phyloP scores from a whole-genome alignment of 176 grass and related monocot genomes.

The Aegilops bicornis region DNA sequence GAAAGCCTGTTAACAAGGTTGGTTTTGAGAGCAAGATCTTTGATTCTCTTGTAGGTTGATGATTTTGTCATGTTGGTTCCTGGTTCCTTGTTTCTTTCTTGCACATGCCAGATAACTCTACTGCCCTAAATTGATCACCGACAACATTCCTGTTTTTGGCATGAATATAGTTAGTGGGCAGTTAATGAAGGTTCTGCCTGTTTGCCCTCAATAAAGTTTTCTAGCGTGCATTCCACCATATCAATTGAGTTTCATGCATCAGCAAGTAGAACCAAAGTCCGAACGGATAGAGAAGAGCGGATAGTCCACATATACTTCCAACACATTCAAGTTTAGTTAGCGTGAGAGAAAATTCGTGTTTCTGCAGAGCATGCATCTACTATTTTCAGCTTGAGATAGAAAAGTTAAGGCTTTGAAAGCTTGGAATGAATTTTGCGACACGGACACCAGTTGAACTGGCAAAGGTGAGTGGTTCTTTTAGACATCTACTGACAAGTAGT shows the following conservation, averaged over 20 bases:
- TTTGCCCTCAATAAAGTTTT: constrained; percentile 26
- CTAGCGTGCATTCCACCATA: constrained; percentile 9
- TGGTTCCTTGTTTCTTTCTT: constrained; percentile 50
- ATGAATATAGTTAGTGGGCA: constrained; percentile 33
- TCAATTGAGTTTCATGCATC: neutral
- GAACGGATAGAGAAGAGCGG: neutral
- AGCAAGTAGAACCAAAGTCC: neutral
- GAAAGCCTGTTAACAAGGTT: constrained; percentile 31
- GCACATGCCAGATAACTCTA: neutral
- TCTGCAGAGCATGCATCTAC: constrained; percentile 1
- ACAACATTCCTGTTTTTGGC: constrained; percentile 26
- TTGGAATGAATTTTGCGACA: neutral
- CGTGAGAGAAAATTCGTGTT: neutral
- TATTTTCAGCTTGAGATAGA: constrained; percentile 3
- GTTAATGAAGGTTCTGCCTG: constrained; percentile 29
- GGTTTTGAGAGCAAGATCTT: constrained; percentile 31
- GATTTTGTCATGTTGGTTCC: constrained; percentile 40
- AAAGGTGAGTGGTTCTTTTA: constrained; percentile 28
- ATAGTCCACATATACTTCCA: neutral
- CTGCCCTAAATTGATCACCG: constrained; percentile 6
- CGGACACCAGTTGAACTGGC: neutral
- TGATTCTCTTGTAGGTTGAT: constrained; percentile 34
- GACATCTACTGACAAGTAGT: neutral
- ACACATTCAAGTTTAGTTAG: constrained; percentile 5
- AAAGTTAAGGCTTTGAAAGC: neutral